Percentiles rank a stretch among this genome's conserved stretches.
Evolutionary conservation across 176 grass and related monocot species (phyloP).

Genomic region (Cenchrus fungigraminus): DNA sequence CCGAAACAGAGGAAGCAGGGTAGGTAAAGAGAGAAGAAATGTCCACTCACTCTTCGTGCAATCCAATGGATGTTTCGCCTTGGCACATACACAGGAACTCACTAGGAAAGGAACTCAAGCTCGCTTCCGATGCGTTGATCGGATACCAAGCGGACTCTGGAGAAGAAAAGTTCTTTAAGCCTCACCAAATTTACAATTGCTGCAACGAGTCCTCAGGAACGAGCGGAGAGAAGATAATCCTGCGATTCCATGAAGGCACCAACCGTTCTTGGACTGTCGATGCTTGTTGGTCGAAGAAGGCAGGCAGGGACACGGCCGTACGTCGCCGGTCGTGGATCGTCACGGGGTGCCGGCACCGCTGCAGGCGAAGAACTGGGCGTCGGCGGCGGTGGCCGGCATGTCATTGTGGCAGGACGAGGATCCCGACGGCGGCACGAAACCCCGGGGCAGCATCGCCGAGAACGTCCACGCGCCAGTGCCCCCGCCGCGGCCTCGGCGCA

Average conservation of each 20-base stretch:
- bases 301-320: background rate
- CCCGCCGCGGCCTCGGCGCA: background rate
- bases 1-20: background rate
- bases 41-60: background rate
- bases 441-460: conserved; percentile 68
- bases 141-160: background rate
- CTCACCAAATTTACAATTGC: conserved; percentile 44
- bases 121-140: background rate
- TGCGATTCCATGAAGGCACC: background rate
- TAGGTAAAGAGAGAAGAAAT: background rate
- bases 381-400: conserved; percentile 40
- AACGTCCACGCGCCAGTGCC: conserved; percentile 48
- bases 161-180: background rate
- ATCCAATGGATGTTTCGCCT: background rate
- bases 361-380: conserved; percentile 35
- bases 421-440: conserved; percentile 59
- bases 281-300: background rate
- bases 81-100: background rate
- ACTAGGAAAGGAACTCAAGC: background rate
- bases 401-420: conserved; percentile 70
- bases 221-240: background rate
- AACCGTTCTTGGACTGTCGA: background rate
- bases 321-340: background rate
- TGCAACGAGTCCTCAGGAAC: conserved; percentile 22
- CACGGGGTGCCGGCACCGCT: conserved; percentile 13